phyloP scores from a whole-genome alignment of 2,329 filamentous ascomycete genomes.

The Canariomyces notabilis region DNA sequence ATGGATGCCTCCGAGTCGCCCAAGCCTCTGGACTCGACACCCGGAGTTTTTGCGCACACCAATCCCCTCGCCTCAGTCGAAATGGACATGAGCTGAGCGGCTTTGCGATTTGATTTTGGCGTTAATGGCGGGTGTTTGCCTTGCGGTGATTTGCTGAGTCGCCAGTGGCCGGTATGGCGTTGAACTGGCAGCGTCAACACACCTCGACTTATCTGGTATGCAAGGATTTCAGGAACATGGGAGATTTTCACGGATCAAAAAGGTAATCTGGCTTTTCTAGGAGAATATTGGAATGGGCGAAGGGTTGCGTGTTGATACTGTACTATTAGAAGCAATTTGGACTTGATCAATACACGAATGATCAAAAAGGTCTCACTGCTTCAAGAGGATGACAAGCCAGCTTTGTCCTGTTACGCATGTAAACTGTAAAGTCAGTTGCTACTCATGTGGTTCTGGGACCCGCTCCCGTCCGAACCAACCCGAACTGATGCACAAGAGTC shows the following conservation, averaged over 20 bases:
- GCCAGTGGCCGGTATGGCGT: constrained; percentile 19
- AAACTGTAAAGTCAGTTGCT: too few species aligned
- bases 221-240: constrained; percentile 4
- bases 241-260: constrained; percentile 9
- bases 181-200: constrained; percentile 18
- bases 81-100: constrained; percentile 35
- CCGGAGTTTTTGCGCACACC: constrained; percentile 3
- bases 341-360: too few species aligned
- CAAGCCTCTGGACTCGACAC: constrained; percentile 27
- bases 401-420: too few species aligned
- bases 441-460: too few species aligned
- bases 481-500: not conserved
- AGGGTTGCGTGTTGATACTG: constrained; percentile 4
- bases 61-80: constrained; percentile 22
- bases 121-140: constrained; percentile 18
- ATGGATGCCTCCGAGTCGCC: constrained; percentile 46
- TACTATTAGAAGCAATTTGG: constrained; percentile 14
- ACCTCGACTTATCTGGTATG: constrained; percentile 5
- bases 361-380: too few species aligned
- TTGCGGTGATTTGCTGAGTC: constrained; percentile 15
- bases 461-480: too few species aligned
- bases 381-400: too few species aligned
- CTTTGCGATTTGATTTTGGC: constrained; percentile 16
- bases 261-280: constrained; percentile 17
- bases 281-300: constrained; percentile 1